Evolutionary conservation across 2,329 filamentous ascomycete genomes (phyloP).

Genomic region (Diaporthe longicolla): DNA sequence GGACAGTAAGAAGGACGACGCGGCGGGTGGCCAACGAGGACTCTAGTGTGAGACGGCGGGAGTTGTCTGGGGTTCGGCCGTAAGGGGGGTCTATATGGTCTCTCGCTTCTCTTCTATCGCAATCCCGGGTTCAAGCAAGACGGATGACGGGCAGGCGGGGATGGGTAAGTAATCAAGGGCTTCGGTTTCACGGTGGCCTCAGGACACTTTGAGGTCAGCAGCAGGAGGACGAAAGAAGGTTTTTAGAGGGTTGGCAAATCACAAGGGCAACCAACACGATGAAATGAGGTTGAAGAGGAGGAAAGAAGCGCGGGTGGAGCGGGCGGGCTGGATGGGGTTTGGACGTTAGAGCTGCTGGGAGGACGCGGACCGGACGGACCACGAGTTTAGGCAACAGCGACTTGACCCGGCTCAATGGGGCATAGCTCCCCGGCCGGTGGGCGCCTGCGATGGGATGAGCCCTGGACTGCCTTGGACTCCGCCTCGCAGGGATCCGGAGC

Average conservation of each 20-base stretch:
- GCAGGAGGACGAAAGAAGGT: conserved; percentile 29
- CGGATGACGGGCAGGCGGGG: neutral
- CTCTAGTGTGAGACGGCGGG: conserved; percentile 31
- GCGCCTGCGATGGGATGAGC: conserved; percentile 25
- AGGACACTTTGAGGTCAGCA: conserved; percentile 14
- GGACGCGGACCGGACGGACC: conserved; percentile 32
- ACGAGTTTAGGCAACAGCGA: conserved; percentile 37
- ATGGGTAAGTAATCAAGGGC: neutral
- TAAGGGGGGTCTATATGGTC: conserved; percentile 24
- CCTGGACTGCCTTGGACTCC: conserved; percentile 32
- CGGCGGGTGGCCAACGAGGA: conserved; percentile 29
- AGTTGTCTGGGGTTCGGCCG: conserved; percentile 31
- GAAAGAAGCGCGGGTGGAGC: conserved; percentile 26
- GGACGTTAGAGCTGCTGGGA: conserved; percentile 13
- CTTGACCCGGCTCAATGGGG: conserved; percentile 19
- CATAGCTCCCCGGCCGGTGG: conserved; percentile 20
- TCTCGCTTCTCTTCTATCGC: neutral
- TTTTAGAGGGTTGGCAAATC: conserved; percentile 33
- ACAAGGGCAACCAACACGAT: conserved; percentile 6
- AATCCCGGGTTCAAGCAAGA: neutral
- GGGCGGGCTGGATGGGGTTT: conserved; percentile 22
- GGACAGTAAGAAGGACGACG: conserved; percentile 12
- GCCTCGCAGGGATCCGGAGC: conserved; percentile 31
- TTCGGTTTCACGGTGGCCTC: conserved; percentile 16
- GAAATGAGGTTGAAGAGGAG: conserved; percentile 34